A percentile compares a stretch with the other conserved stretches of the same genome.
These are phyloP conservation scores for Penicillium sp. DNA, from an alignment of 2,329 filamentous ascomycete genomes.

Conservation along the genomic window DNA sequence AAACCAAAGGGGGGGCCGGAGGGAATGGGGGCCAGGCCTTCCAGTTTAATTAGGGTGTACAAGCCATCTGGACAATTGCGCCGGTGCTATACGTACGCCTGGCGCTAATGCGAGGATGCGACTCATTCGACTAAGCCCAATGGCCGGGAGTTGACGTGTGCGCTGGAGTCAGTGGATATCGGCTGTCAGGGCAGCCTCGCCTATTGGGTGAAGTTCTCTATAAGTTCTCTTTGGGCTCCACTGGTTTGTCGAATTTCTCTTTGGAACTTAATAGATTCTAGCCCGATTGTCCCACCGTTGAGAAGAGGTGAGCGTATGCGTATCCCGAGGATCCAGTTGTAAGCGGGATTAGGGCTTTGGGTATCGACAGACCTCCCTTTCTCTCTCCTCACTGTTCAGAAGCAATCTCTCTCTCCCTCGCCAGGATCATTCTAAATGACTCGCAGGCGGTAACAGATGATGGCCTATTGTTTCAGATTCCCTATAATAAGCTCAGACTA, in stretches of 20 bases:
- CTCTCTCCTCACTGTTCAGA: too few species aligned
- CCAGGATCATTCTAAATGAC: neutral
- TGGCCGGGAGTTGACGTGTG: slow-evolving; percentile 14
- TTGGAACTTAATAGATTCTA: slow-evolving; percentile 5
- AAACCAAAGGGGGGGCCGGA: neutral
- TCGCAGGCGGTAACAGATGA: neutral
- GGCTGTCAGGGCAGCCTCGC: neutral
- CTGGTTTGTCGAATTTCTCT: slow-evolving; percentile 12
- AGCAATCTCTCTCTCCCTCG: too few species aligned
- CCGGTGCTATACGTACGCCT: slow-evolving; percentile 10
- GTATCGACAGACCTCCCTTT: neutral
- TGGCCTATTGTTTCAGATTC: slow-evolving; percentile 1
- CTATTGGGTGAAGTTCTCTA: neutral
- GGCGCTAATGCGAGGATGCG: slow-evolving; percentile 9
- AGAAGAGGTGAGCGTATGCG: neutral
- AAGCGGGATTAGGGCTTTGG: neutral
- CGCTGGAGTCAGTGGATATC: slow-evolving; percentile 11
- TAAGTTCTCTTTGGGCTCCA: slow-evolving; percentile 4
- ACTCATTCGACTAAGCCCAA: neutral
- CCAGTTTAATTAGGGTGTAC: neutral
- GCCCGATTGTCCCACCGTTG: neutral
- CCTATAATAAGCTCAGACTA: slow-evolving; percentile 2
- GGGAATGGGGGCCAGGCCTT: neutral
- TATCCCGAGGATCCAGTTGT: neutral
- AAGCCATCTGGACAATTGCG: neutral